Evolutionary conservation across 2,329 filamentous ascomycete genomes (phyloP).

Genomic region (Tolypocladium sp.): DNA sequence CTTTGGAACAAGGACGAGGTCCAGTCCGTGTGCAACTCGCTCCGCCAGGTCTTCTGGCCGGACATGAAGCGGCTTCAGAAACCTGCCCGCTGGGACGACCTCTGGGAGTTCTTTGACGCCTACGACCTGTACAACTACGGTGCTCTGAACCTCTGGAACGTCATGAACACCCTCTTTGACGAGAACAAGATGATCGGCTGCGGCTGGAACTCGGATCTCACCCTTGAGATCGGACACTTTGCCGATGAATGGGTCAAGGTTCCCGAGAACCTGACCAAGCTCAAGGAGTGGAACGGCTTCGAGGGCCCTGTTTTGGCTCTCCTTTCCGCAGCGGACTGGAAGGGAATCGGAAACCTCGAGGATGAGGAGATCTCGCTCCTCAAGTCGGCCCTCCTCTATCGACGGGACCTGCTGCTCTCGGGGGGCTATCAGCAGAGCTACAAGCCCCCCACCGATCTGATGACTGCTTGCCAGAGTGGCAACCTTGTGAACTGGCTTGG

Average conservation of each 20-base stretch:
- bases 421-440: slow-evolving; percentile 1
- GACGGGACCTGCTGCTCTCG: slow-evolving; percentile 17
- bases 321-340: slow-evolving; percentile 16
- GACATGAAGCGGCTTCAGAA: slow-evolving; percentile 22
- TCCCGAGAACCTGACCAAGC: slow-evolving; percentile 18
- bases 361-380: slow-evolving; percentile 20
- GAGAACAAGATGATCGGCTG: slow-evolving; percentile 27
- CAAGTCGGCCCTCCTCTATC: slow-evolving; percentile 20
- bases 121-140: slow-evolving; percentile 37
- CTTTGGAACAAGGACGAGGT: slow-evolving; percentile 31
- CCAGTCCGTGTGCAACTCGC: slow-evolving; percentile 26
- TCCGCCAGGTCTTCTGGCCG: slow-evolving; percentile 25
- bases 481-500: slow-evolving; percentile 27
- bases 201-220: slow-evolving; percentile 15
- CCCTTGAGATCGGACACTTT: slow-evolving; percentile 23
- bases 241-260: slow-evolving; percentile 24
- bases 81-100: slow-evolving; percentile 25
- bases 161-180: slow-evolving; percentile 29
- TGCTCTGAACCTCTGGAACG: slow-evolving; percentile 37
- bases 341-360: slow-evolving; percentile 16
- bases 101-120: slow-evolving; percentile 40
- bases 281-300: slow-evolving; percentile 18
- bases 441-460: slow-evolving; percentile 14
- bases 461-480: slow-evolving; percentile 13
- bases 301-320: slow-evolving; percentile 17